A percentile compares a stretch with the other conserved stretches of the same genome.
Evolutionary conservation across 2,329 filamentous ascomycete species (phyloP).

Genomic region (Fusarium dlaminii): DNA sequence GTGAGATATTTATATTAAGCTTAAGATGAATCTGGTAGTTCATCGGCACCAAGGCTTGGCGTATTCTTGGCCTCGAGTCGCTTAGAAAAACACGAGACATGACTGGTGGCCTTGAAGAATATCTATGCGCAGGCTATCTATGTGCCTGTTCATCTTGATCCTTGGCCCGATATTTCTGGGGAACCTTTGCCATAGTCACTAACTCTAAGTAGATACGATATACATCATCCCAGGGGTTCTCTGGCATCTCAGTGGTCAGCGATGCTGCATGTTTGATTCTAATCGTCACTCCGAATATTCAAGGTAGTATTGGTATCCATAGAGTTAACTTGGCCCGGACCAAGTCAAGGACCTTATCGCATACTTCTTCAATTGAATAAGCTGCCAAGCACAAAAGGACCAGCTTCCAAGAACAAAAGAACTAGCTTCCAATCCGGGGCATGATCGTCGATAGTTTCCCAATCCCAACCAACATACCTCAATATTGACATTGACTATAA

Average conservation of each 20-base stretch:
- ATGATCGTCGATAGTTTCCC: neutral
- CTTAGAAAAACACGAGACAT: neutral
- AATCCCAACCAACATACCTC: neutral
- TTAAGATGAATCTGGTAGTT: slow-evolving; percentile 9
- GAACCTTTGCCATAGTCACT: neutral
- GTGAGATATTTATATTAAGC: neutral
- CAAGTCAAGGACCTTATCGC: neutral
- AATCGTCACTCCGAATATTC: neutral
- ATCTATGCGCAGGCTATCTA: neutral
- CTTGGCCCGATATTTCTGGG: slow-evolving; percentile 2
- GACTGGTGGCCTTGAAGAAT: neutral
- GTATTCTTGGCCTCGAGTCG: neutral
- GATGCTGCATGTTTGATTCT: neutral
- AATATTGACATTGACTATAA: neutral
- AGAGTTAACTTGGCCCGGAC: neutral
- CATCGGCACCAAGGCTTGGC: neutral
- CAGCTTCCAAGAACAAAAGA: slow-evolving; percentile 7
- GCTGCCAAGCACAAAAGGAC: slow-evolving; percentile 10
- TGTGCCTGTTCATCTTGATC: neutral
- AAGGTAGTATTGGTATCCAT: neutral
- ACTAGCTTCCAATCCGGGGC: slow-evolving; percentile 2
- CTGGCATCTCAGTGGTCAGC: neutral
- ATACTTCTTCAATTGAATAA: neutral
- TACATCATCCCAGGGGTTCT: neutral
- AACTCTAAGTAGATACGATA: neutral